Percentiles rank a stretch among this genome's conserved stretches.
Conservation (phyloP, 805 yeast species). For the Candida berthetii region DNA sequence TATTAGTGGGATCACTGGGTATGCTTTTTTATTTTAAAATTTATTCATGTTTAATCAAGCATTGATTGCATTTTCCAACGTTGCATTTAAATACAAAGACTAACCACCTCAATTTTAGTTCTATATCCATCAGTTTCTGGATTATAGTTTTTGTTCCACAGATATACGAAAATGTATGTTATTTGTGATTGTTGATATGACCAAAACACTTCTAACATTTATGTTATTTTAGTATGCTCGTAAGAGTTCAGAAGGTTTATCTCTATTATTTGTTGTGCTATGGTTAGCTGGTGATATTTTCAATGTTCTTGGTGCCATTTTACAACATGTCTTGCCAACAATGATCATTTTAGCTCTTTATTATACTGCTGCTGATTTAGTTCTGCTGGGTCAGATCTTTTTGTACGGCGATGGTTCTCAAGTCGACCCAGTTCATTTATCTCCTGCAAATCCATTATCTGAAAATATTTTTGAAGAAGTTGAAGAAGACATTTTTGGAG, state of each 20-base stretch:
- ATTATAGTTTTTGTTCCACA: conserved; percentile 97
- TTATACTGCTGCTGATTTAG: conserved; percentile 86
- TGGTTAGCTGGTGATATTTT: conserved; percentile 95
- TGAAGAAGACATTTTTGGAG: conserved; percentile 34
- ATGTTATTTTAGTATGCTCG: conserved; percentile 50
- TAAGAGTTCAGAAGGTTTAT: conserved; percentile 85
- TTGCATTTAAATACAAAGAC: no score
- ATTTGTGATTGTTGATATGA: not conserved
- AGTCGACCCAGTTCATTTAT: conserved; percentile 71
- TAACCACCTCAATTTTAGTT: conserved; percentile 24
- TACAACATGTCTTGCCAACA: conserved; percentile 90
- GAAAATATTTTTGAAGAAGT: conserved; percentile 68
- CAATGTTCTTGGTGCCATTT: conserved; percentile 83
- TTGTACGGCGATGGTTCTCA: conserved; percentile 60
- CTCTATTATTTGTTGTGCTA: conserved; percentile 75
- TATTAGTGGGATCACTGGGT: conserved; percentile 22
- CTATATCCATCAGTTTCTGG: conserved; percentile 96
- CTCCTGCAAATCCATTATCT: conserved; percentile 82
- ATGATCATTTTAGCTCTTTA: conserved; percentile 91
- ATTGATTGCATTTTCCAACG: no score
- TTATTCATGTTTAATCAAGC: no score
- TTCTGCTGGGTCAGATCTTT: conserved; percentile 77
- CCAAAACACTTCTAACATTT: no score
- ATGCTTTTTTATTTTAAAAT: conserved; percentile 1
- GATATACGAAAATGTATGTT: conserved; percentile 69